Conservation (phyloP, 2,329 filamentous ascomycete species). For the Zymoseptoria crescenta region DNA sequence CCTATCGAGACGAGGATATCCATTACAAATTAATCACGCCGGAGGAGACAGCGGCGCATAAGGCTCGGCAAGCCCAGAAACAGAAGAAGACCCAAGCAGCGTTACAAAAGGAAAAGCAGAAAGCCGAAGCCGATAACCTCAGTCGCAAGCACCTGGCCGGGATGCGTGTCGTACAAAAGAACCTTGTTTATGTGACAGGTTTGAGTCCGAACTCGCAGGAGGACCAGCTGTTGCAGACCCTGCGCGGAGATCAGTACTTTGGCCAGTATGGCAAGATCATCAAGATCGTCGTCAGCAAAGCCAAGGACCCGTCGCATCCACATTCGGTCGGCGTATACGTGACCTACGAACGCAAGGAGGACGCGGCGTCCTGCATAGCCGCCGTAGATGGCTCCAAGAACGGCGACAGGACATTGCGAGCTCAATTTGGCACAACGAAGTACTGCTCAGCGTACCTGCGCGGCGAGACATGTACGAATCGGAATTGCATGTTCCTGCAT, state of each 20-base stretch:
- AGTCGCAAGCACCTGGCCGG: slow-evolving; percentile 94
- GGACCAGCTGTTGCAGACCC: slow-evolving; percentile 81
- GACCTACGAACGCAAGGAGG: slow-evolving; percentile 88
- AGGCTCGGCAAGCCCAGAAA: slow-evolving; percentile 67
- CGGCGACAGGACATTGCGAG: slow-evolving; percentile 71
- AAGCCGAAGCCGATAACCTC: slow-evolving; percentile 89
- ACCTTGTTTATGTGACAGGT: slow-evolving; percentile 95
- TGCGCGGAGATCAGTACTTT: slow-evolving; percentile 88
- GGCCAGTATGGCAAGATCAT: slow-evolving; percentile 97
- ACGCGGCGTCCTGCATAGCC: slow-evolving; percentile 81
- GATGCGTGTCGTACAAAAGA: slow-evolving; percentile 94
- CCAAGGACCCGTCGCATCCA: slow-evolving; percentile 66
- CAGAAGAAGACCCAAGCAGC: slow-evolving; percentile 87
- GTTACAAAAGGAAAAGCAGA: slow-evolving; percentile 90
- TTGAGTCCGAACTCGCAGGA: slow-evolving; percentile 86
- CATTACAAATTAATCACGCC: slow-evolving; percentile 91
- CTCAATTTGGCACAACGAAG: slow-evolving; percentile 84
- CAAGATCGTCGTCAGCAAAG: slow-evolving; percentile 97
- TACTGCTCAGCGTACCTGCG: slow-evolving; percentile 97
- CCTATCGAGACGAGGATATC: slow-evolving; percentile 95
- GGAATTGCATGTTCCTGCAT: slow-evolving; percentile 96
- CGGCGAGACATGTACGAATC: slow-evolving; percentile 88
- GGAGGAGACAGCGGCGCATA: slow-evolving; percentile 76
- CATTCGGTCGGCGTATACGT: slow-evolving; percentile 95
- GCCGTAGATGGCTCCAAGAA: slow-evolving; percentile 91